A percentile compares a stretch with the other conserved stretches of the same genome.
Conservation (phyloP, 176 grass and related monocot species). For the Hordeum vulgare region DNA sequence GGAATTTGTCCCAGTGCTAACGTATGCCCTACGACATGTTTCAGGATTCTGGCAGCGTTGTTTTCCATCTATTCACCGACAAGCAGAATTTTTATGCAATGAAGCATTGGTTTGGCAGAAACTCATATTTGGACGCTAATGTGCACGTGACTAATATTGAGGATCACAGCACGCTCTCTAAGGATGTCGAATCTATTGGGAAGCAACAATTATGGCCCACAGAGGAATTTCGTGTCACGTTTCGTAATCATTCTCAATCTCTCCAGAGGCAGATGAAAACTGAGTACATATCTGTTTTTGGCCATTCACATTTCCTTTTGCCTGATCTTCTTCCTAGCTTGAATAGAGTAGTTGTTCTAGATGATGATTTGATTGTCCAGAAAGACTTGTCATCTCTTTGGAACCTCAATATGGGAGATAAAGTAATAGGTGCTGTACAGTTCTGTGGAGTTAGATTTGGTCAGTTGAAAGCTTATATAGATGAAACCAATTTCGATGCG, state of each 20-base stretch:
- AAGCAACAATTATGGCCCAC: slow-evolving; percentile 44
- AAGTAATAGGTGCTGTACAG: slow-evolving; percentile 52
- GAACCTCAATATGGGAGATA: slow-evolving; percentile 59
- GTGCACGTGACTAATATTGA: slow-evolving; percentile 66
- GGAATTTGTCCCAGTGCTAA: slow-evolving; percentile 4
- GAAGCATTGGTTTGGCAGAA: slow-evolving; percentile 80
- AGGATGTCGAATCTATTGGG: slow-evolving; percentile 13
- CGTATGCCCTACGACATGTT: slow-evolving; percentile 12
- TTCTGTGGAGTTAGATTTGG: slow-evolving; percentile 56
- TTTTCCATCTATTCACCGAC: slow-evolving; percentile 82
- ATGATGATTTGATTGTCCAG: slow-evolving; percentile 90
- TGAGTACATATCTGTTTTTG: slow-evolving; percentile 76
- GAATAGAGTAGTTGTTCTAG: slow-evolving; percentile 57
- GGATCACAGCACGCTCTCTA: slow-evolving; percentile 25
- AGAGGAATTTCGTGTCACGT: slow-evolving; percentile 71
- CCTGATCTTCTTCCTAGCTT: slow-evolving; percentile 72
- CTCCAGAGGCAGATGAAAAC: slow-evolving; percentile 43
- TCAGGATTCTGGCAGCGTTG: slow-evolving; percentile 48
- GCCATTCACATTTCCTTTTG: slow-evolving; percentile 78
- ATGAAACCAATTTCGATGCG: slow-evolving; percentile 24
- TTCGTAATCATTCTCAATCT: slow-evolving; percentile 31
- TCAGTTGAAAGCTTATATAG: slow-evolving; percentile 52
- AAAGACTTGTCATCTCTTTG: slow-evolving; percentile 66
- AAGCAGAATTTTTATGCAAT: slow-evolving; percentile 64
- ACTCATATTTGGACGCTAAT: slow-evolving; percentile 53